These are phyloP conservation scores for Strigomonas culicis DNA, from an alignment of 208 protist species.

Conservation along the genomic window DNA sequence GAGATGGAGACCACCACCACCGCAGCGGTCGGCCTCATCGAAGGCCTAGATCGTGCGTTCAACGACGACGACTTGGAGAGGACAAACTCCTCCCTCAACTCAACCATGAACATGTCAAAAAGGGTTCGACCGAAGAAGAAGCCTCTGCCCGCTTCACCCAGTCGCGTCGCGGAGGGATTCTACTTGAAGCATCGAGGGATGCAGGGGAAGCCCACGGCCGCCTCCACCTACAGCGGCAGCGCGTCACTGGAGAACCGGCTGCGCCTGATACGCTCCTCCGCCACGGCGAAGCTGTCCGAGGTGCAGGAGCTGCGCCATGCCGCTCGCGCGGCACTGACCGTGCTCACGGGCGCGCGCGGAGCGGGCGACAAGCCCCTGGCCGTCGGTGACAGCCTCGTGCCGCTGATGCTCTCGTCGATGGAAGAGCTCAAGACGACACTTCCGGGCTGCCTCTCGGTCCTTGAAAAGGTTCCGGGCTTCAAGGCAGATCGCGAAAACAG, in stretches of 20 bases:
- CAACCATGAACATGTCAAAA: constrained; percentile 15
- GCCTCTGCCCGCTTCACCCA: constrained; percentile 27
- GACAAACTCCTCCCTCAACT: constrained; percentile 14
- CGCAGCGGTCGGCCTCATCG: constrained; percentile 37
- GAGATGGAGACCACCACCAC: constrained; percentile 34
- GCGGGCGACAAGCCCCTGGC: constrained; percentile 18
- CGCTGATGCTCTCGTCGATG: constrained; percentile 33
- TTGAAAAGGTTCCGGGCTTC: constrained; percentile 14
- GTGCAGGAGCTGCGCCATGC: constrained; percentile 37
- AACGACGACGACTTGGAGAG: constrained; percentile 27
- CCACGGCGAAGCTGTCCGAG: constrained; percentile 30
- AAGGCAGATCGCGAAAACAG: background rate
- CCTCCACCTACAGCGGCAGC: background rate
- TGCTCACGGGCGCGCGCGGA: constrained; percentile 41
- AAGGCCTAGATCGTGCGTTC: constrained; percentile 31
- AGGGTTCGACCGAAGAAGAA: constrained; percentile 54
- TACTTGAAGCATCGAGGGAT: constrained; percentile 23
- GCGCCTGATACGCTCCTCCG: constrained; percentile 13
- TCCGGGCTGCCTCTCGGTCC: constrained; percentile 11
- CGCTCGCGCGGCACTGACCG: constrained; percentile 23
- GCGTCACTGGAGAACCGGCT: background rate
- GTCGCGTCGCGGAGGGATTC: constrained; percentile 13
- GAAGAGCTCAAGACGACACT: constrained; percentile 41
- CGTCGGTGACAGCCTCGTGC: constrained; percentile 40
- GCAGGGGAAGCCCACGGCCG: constrained; percentile 5